phyloP scores from a whole-genome alignment of 805 yeast genomes.

The Candida nonsorbophila region DNA sequence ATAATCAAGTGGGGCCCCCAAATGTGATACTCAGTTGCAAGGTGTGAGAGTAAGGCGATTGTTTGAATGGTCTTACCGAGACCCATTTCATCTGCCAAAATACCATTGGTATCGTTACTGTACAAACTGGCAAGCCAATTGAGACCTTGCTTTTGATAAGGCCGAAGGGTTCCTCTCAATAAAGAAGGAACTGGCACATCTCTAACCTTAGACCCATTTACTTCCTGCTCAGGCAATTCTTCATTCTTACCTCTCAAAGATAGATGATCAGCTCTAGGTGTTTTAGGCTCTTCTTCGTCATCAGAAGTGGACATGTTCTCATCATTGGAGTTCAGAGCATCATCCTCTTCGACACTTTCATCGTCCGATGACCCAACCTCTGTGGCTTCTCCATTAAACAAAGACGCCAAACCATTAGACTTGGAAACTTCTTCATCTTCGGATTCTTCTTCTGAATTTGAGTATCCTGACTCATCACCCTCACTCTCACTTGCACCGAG shows the following conservation, averaged over 20 bases:
- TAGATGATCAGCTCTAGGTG: constrained; percentile 19
- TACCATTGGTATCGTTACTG: constrained; percentile 91
- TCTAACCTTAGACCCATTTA: constrained; percentile 36
- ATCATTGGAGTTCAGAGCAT: constrained; percentile 11
- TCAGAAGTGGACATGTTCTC: constrained; percentile 16
- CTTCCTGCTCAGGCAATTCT: constrained; percentile 19
- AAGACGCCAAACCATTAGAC: constrained; percentile 11
- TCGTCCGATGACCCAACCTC: constrained; percentile 16
- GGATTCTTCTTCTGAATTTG: constrained; percentile 3
- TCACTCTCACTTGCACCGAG: constrained; percentile 11
- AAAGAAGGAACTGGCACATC: constrained; percentile 78
- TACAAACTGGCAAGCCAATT: constrained; percentile 96
- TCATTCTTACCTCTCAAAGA: constrained; percentile 2
- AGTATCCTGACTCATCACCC: constrained; percentile 4
- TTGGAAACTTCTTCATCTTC: constrained; percentile 11
- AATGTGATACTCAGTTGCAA: constrained; percentile 87
- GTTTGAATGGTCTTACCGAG: constrained; percentile 96
- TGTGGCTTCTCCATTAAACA: constrained; percentile 8
- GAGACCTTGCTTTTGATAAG: constrained; percentile 91
- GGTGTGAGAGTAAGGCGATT: constrained; percentile 74
- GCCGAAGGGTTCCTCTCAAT: constrained; percentile 77
- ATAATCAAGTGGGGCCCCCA: constrained; percentile 99
- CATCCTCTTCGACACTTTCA: constrained; percentile 11
- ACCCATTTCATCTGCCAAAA: constrained; percentile 98
- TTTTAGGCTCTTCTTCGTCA: constrained; percentile 25